phyloP scores from a whole-genome alignment of 768 basidiomycete species.

The Leucosporidium yakuticum region DNA sequence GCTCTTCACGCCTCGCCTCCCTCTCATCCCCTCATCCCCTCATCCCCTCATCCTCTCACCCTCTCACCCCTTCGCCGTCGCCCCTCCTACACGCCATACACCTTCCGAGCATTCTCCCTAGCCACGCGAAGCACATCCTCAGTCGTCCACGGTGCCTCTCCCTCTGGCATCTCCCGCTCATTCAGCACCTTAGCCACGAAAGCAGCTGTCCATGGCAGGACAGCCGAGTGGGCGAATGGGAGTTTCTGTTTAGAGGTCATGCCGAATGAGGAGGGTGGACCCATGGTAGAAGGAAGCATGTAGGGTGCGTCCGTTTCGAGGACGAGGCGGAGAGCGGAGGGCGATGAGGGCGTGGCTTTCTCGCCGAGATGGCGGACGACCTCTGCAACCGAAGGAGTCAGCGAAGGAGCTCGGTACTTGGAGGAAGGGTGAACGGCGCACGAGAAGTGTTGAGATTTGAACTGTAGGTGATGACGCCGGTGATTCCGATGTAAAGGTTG shows the following conservation, averaged over 20 bases:
- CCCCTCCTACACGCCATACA: conserved; percentile 53
- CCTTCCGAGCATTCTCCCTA: conserved; percentile 57
- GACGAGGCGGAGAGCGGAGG: conserved; percentile 46
- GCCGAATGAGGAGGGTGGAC: conserved; percentile 48
- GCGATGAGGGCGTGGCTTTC: conserved; percentile 11
- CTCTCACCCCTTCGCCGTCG: too few relatives aligned
- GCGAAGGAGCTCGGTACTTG: conserved; percentile 42
- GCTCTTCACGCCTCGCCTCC: too few relatives aligned
- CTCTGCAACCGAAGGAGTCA: too few relatives aligned
- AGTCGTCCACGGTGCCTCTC: conserved; percentile 50
- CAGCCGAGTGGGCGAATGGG: conserved; percentile 67
- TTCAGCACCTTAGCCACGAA: conserved; percentile 56
- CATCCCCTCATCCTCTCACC: too few relatives aligned
- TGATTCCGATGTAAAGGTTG: conserved; percentile 76
- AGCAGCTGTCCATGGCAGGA: conserved; percentile 80
- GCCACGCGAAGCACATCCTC: conserved; percentile 58
- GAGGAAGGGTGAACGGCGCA: conserved; percentile 15
- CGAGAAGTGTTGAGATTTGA: conserved; percentile 67
- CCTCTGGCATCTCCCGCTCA: conserved; percentile 38
- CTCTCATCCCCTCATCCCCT: too few relatives aligned
- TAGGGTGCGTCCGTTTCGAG: conserved; percentile 83
- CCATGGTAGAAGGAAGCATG: conserved; percentile 75
- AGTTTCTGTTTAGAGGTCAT: conserved; percentile 47
- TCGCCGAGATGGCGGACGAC: too few relatives aligned
- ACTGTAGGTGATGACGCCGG: conserved; percentile 74